phyloP scores from a whole-genome alignment of 2,329 filamentous ascomycete genomes.

The Rosellinia necatrix region DNA sequence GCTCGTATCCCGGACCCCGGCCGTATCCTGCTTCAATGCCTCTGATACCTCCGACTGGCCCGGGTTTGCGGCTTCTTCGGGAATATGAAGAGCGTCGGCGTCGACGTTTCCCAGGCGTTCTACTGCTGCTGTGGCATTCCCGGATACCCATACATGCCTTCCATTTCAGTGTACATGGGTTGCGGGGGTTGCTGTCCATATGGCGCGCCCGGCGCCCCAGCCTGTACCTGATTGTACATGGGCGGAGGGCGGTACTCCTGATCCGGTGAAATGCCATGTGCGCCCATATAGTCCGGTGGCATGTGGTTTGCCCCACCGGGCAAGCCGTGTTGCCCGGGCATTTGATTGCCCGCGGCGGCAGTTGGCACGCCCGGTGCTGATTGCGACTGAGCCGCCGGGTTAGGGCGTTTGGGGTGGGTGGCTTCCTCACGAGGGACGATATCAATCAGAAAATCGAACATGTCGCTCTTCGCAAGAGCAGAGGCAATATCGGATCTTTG shows the following conservation, averaged over 20 bases:
- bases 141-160: constrained; percentile 84
- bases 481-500: constrained; percentile 97
- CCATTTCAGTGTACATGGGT: constrained; percentile 80
- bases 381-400: constrained; percentile 53
- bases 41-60: constrained; percentile 7
- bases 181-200: constrained; percentile 79
- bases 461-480: constrained; percentile 94
- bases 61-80: constrained; percentile 10
- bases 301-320: constrained; percentile 65
- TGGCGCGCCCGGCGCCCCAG: constrained; percentile 66
- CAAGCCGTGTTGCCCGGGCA: constrained; percentile 57
- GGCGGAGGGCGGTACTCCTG: constrained; percentile 79
- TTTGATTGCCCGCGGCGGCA: constrained; percentile 53
- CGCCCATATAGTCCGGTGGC: constrained; percentile 66
- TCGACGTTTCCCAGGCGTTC: constrained; percentile 27
- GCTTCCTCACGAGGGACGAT: constrained; percentile 97
- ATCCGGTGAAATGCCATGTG: constrained; percentile 68
- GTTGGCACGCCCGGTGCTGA: constrained; percentile 47
- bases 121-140: constrained; percentile 78
- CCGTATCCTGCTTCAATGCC: constrained; percentile 3
- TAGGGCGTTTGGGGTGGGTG: constrained; percentile 78
- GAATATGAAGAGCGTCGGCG: constrained; percentile 14
- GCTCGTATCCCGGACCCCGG: neutral
- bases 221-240: constrained; percentile 85
- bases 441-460: constrained; percentile 99